These are phyloP conservation scores for Ceratobasidium sp. DNA, from an alignment of 1,284 basidiomycete species.

Conservation along the genomic window DNA sequence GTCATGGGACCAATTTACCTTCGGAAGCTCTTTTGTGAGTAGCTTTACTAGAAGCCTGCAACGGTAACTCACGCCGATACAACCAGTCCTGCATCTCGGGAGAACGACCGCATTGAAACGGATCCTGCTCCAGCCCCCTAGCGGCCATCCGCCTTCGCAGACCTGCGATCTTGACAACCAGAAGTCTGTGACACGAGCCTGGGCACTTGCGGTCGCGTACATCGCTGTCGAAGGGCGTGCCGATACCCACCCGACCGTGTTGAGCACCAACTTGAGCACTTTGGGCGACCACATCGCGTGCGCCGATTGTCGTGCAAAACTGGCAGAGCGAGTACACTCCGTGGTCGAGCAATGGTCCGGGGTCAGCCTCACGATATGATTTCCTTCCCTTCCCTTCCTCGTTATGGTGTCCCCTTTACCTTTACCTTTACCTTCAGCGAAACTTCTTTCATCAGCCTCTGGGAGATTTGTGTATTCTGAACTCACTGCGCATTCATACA, in stretches of 20 bases:
- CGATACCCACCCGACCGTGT: conserved; percentile 33
- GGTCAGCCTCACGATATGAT: conserved; percentile 48
- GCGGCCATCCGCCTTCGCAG: conserved; percentile 67
- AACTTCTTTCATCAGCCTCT: conserved; percentile 3
- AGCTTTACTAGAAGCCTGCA: not conserved
- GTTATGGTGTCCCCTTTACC: too few relatives aligned
- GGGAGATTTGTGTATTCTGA: conserved; percentile 12
- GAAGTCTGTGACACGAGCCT: conserved; percentile 46
- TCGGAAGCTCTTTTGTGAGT: conserved; percentile 67
- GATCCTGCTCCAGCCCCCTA: conserved; percentile 69
- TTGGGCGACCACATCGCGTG: conserved; percentile 46
- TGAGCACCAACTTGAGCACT: conserved; percentile 42
- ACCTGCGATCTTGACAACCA: conserved; percentile 46
- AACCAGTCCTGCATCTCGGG: conserved; percentile 64
- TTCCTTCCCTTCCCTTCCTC: not conserved
- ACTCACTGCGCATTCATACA: conserved; percentile 4
- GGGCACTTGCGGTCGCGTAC: conserved; percentile 50
- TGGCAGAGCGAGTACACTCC: conserved; percentile 37
- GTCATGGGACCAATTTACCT: conserved; percentile 71
- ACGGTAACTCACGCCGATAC: conserved; percentile 6
- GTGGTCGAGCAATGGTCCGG: conserved; percentile 46
- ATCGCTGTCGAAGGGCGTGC: conserved; percentile 47
- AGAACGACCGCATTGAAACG: conserved; percentile 64
- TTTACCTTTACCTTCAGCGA: too few relatives aligned
- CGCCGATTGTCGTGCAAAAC: conserved; percentile 33